phyloP scores from a whole-genome alignment of 768 basidiomycete species.

The Trametes punicea region DNA sequence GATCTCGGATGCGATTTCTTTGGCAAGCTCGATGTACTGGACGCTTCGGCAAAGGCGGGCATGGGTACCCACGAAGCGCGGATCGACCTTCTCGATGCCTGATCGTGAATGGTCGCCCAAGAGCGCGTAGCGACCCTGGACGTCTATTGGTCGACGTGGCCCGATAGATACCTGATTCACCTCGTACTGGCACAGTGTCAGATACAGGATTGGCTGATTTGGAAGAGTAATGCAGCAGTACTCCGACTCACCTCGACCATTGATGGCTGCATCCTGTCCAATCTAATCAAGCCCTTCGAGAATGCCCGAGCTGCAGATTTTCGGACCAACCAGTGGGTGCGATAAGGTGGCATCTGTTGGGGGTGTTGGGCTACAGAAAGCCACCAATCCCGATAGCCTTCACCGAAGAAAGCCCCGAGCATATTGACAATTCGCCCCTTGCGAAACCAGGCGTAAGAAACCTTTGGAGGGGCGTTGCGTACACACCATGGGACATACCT shows the following conservation, averaged over 20 bases:
- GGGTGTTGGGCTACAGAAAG: neutral
- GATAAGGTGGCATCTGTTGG: neutral
- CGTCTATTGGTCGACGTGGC: neutral
- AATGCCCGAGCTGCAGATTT: neutral
- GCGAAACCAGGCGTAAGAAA: neutral
- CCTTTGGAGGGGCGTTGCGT: no score
- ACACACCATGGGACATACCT: neutral
- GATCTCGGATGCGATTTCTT: neutral
- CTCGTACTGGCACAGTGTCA: neutral
- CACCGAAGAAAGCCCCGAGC: neutral
- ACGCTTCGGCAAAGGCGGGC: neutral
- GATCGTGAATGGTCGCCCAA: neutral
- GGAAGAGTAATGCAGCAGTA: neutral
- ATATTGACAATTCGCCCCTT: neutral
- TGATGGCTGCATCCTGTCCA: neutral
- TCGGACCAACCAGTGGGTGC: neutral
- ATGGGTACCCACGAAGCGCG: neutral
- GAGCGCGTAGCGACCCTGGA: neutral
- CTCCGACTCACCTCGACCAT: neutral
- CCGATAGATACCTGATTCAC: neutral
- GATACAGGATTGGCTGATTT: neutral
- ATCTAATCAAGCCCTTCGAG: neutral
- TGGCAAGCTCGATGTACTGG: neutral
- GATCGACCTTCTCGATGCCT: neutral
- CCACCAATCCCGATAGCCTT: neutral